Conservation (phyloP, 768 basidiomycete species). For the Pulveroboletus frians region DNA sequence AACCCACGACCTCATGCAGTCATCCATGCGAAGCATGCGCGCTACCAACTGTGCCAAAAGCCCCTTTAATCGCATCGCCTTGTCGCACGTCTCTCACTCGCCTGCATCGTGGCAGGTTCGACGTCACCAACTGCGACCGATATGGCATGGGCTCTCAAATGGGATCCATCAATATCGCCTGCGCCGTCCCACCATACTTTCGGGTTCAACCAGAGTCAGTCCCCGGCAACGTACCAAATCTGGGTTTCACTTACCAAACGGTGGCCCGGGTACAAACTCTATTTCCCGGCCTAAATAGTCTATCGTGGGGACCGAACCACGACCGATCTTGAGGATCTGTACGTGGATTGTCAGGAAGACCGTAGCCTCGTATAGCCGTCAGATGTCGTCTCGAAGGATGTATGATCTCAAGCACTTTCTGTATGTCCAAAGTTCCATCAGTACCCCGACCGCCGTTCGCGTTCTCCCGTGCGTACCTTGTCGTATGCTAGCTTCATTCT, state of each 20-base stretch:
- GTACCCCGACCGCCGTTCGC: neutral
- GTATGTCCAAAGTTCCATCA: constrained; percentile 8
- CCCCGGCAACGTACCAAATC: neutral
- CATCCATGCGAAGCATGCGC: constrained; percentile 50
- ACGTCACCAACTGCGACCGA: constrained; percentile 58
- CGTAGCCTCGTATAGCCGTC: too few relatives aligned
- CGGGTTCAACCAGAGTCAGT: constrained; percentile 2
- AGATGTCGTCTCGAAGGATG: too few relatives aligned
- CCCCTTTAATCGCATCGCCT: constrained; percentile 18
- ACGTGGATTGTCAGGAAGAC: too few relatives aligned
- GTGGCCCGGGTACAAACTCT: constrained; percentile 75
- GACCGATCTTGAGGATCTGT: too few relatives aligned
- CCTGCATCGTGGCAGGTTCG: constrained; percentile 33
- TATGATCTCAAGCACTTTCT: too few relatives aligned
- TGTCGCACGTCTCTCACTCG: rapidly evolving
- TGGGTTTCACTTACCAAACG: constrained; percentile 55
- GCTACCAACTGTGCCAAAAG: constrained; percentile 58
- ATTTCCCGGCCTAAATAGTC: constrained; percentile 77
- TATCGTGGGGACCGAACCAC: too few relatives aligned
- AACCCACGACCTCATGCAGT: constrained; percentile 56
- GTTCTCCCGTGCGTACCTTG: constrained; percentile 43
- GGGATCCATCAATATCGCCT: constrained; percentile 92
- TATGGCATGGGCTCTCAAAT: constrained; percentile 89
- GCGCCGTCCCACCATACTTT: constrained; percentile 99
- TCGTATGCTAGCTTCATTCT: constrained; percentile 96